These are phyloP conservation scores for Microstegium vimineum DNA, from an alignment of 176 grass and related monocot species.

Conservation along the genomic window DNA sequence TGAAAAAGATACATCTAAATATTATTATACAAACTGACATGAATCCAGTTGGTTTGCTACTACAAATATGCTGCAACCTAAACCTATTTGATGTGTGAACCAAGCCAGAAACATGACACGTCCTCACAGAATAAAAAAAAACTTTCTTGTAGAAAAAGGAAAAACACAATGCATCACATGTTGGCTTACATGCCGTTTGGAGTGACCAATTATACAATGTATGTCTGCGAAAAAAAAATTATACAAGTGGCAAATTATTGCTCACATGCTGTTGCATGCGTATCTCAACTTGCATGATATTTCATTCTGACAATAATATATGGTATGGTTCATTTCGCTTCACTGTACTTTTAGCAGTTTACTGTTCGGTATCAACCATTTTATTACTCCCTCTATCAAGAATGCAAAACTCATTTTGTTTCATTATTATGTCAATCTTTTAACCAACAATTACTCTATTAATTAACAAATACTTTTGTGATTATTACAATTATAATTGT, in stretches of 20 bases:
- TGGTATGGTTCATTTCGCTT: not conserved
- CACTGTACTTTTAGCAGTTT: not conserved
- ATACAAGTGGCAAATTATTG: constrained; percentile 14
- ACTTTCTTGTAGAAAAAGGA: not conserved
- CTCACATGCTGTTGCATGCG: not conserved
- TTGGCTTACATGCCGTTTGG: constrained; percentile 19
- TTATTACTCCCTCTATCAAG: too few relatives aligned
- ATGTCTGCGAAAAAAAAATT: not conserved
- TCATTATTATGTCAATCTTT: too few relatives aligned
- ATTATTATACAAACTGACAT: not conserved
- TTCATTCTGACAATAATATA: not conserved
- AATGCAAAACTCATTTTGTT: too few relatives aligned
- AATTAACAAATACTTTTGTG: too few relatives aligned
- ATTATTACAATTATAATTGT: too few relatives aligned
- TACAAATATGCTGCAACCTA: not conserved
- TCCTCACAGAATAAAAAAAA: not conserved
- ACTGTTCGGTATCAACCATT: not conserved
- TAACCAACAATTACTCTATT: too few relatives aligned
- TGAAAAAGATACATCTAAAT: too few relatives aligned
- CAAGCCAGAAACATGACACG: not conserved
- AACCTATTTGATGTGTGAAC: constrained; percentile 14
- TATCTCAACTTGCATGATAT: constrained; percentile 1
- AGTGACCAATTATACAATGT: not conserved
- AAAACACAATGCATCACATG: not conserved
- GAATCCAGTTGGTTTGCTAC: not conserved